Base-by-base conservation (phyloP, 441 rosid species). In the Pelargonium citronellum region DNA sequence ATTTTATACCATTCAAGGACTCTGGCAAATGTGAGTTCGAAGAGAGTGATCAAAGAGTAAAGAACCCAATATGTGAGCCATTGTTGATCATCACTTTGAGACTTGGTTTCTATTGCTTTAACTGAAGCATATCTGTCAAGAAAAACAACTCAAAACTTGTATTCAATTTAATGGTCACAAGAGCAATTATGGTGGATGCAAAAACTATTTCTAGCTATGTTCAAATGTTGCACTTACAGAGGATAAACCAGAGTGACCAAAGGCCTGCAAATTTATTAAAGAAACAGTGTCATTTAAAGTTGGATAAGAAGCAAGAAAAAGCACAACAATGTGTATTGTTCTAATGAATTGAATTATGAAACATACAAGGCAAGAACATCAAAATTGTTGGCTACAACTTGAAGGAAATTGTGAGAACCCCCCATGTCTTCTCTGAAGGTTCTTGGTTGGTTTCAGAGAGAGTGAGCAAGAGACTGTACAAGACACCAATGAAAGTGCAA, bases 51-150 rank as follows among this genome's bases (percentile, higher is more conserved):
- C 71, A 75, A 47, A 27, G 79, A 75, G 68, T 75, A 72, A n/a
- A 75, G 74, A 63, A 75, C 69, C 79, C 79, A 75, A 49, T 75
- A 75, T 7, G 79, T 75, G 44, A 75, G 79, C 79, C 79, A 75
- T 24, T 75, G 79, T 63, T 75, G 79, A 51, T 75, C 79, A 67
- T 75, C 79, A 13, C 66, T n/a, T 10, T 64, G 75, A 51, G 75
- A 75, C 67, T 53, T 71, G 43, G 79, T 67, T 63, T 75, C 79
- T 17, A 75, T 75, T 19, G 79, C 79, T 72, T 24, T 71, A 11
- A 75, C 53, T 24, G 79, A 75, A 71, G 79, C 79, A 24, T 75
- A 71, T 53, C 79, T 75, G 74, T 13, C 17, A 6, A 16, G 11
- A 64, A 58, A 5, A 30, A 4, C 68, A 37, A 61, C 20, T 57